Conservation (phyloP, 2,329 filamentous ascomycete genomes). For the Alternaria infectoria region DNA sequence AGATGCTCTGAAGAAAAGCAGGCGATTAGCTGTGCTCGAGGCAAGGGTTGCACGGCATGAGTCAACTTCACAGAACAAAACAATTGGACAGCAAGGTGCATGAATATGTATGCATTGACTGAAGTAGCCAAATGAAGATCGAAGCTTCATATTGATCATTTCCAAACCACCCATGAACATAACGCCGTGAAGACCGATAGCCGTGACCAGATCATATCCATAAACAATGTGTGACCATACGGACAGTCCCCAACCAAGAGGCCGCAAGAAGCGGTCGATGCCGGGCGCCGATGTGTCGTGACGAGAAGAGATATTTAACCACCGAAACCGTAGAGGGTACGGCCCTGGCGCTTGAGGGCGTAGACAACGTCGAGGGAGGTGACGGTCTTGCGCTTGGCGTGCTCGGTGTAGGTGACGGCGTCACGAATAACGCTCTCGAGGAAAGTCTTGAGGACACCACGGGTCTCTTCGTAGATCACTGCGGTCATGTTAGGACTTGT, state of each 20-base stretch:
- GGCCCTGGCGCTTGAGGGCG: constrained; percentile 68
- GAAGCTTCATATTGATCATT: constrained; percentile 34
- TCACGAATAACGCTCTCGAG: constrained; percentile 78
- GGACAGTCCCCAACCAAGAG: constrained; percentile 21
- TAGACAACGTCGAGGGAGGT: constrained; percentile 71
- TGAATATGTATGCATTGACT: constrained; percentile 37
- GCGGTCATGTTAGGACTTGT: constrained; percentile 31
- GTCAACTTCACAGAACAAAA: neutral
- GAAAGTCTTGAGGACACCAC: constrained; percentile 79
- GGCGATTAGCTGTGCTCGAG: neutral
- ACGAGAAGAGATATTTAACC: constrained; percentile 64
- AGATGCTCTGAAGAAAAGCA: neutral
- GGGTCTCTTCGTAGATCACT: constrained; percentile 82
- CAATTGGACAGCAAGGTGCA: neutral
- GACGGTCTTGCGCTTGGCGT: constrained; percentile 82
- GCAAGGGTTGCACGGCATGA: neutral
- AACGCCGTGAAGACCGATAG: constrained; percentile 42
- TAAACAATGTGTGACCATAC: constrained; percentile 32
- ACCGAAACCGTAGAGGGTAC: constrained; percentile 86
- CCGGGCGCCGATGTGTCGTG: constrained; percentile 16
- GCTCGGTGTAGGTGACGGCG: constrained; percentile 79
- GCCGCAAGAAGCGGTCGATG: constrained; percentile 10
- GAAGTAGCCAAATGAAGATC: constrained; percentile 26
- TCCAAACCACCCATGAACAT: constrained; percentile 30
- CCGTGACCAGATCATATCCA: constrained; percentile 36